Conservation (phyloP, 2,329 filamentous ascomycete genomes). For the Pochonia chlamydosporia region DNA sequence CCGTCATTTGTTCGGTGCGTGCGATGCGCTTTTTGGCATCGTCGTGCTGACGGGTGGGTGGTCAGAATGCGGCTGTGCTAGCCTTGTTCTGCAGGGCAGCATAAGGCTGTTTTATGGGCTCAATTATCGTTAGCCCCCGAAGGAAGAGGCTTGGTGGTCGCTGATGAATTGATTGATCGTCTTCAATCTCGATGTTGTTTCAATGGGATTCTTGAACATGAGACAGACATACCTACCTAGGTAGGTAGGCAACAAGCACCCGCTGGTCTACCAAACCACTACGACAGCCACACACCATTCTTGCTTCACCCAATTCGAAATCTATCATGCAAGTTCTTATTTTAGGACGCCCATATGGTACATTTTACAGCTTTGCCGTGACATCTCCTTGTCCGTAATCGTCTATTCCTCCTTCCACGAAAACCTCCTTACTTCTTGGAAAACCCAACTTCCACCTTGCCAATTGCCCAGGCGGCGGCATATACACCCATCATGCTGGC, state of each 20-base stretch:
- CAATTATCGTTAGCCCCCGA: not conserved
- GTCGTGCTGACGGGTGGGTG: not conserved
- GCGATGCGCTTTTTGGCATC: not conserved
- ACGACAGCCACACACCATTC: too few species aligned
- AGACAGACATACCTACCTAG: too few species aligned
- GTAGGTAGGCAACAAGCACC: too few species aligned
- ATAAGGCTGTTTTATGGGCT: not conserved
- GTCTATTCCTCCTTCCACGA: not conserved
- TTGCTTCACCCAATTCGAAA: not conserved
- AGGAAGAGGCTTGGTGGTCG: not conserved
- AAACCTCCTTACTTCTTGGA: conserved; percentile 30
- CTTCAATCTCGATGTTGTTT: too few species aligned
- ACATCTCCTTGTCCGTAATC: not conserved
- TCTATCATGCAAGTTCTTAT: conserved; percentile 13
- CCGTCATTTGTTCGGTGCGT: not conserved
- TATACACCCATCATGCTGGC: conserved; percentile 69
- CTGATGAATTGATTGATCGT: not conserved
- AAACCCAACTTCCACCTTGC: conserved; percentile 78
- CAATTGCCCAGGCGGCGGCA: conserved; percentile 65
- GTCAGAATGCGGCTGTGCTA: not conserved
- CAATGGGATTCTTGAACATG: too few species aligned
- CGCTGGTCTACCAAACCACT: too few species aligned
- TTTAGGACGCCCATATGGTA: conserved; percentile 13
- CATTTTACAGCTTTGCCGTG: conserved; percentile 8
- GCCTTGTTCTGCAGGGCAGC: not conserved